Evolutionary conservation across 2,329 filamentous ascomycete species (phyloP), one percentile per base, ranked within the genome.

Genomic region (Fusarium sp.): DNA sequence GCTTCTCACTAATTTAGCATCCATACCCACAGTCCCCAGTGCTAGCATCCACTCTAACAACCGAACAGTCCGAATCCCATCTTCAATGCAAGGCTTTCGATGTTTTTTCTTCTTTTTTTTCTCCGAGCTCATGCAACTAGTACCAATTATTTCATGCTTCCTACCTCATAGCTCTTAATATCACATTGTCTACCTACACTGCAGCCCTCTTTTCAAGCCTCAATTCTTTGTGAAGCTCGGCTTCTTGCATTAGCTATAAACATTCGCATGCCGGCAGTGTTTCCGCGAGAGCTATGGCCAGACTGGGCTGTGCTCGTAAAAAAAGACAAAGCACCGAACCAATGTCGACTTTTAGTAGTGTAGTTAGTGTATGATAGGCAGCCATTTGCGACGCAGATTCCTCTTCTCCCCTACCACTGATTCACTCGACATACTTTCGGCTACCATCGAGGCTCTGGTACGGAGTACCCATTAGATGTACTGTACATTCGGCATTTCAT

Each of bases 251-350:
- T 67, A 59, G 61, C 37, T 47, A 44, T 25, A 13, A 56, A n/a
- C 35, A 33, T 33, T 61, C 17, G 43, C 23, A 67, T 48, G 13
- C 51, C 47, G 63, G 60, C 45, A 68, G 39, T 51, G 52, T 45
- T 66, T 62, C 65, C 49, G 32, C 53, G 61, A 52, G 40, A 65
- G 65, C 51, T 41, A 40, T 62, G 49, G 40, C 56, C 50, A 44
- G 40, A 40, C 27, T n/a, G 52, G 65, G 66, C 66, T 62, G 66
- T 67, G 65, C 56, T 63, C 50, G 44, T 62, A 32, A 39, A 60
- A 20, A 19, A n/a, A 25, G n/a, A 53, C 15, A 22, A 22, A 30
- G 27, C 23, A 47, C 23, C 22, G 7, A 23, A 43, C 19, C 9
- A 48, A 25, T 47, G 32, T 19, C 19, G 27, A 41, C 32, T 30